A percentile compares a stretch with the other conserved stretches of the same genome.
These are phyloP conservation scores for Rhododendron simsii DNA, from an alignment of 148 eudicot genomes.

Conservation along the genomic window DNA sequence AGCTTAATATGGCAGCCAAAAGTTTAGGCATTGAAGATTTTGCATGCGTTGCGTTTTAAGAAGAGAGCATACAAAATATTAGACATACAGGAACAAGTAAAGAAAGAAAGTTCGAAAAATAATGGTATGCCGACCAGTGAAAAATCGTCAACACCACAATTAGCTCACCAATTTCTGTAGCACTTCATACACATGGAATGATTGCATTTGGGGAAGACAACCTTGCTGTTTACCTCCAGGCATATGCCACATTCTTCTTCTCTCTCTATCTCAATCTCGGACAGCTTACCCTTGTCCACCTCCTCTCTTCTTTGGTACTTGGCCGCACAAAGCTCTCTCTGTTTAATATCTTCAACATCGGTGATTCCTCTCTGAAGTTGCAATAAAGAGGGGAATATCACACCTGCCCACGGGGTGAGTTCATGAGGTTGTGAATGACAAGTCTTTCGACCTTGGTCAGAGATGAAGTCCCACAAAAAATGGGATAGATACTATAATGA, in stretches of 20 bases:
- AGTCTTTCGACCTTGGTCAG: background rate
- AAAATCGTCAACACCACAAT: background rate
- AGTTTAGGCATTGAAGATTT: background rate
- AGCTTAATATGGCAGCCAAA: background rate
- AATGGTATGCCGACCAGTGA: background rate
- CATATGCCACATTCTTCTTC: slow-evolving; percentile 94
- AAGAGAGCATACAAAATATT: background rate
- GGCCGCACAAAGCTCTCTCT: slow-evolving; percentile 50
- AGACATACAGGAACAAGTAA: background rate
- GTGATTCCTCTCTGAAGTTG: slow-evolving; percentile 83
- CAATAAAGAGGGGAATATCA: slow-evolving; percentile 81
- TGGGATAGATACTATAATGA: too few relatives aligned
- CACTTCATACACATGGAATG: slow-evolving; percentile 81
- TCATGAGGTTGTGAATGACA: background rate
- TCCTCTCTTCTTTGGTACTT: slow-evolving; percentile 52
- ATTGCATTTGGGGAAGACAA: slow-evolving; percentile 74
- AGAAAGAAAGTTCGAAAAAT: background rate
- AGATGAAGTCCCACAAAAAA: too few relatives aligned
- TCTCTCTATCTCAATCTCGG: slow-evolving; percentile 63
- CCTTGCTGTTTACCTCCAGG: slow-evolving; percentile 68
- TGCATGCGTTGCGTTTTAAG: background rate
- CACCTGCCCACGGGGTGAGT: slow-evolving; percentile 27
- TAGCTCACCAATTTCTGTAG: slow-evolving; percentile 72
- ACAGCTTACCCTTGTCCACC: slow-evolving; percentile 35
- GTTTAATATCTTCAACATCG: slow-evolving; percentile 74